Conservation (phyloP, 345 rosid species). For the Arabidopsis thaliana region DNA sequence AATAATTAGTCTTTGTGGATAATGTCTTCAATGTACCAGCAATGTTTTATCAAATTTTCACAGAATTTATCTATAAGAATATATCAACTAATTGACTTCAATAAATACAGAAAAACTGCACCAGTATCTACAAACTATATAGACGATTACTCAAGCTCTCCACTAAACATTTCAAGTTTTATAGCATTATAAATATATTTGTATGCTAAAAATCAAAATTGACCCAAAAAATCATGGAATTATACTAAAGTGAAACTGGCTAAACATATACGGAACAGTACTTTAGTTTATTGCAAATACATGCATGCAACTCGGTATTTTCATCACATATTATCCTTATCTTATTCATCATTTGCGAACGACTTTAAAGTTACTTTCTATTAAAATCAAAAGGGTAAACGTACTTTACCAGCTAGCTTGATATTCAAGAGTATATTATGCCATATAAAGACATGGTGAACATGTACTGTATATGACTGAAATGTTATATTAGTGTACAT, state of each 20-base stretch:
- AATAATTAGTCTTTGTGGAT: neutral
- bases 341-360: neutral
- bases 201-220: too few species aligned
- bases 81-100: too few species aligned
- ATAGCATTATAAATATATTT: too few species aligned
- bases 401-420: neutral
- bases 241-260: neutral
- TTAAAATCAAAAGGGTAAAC: slow-evolving; percentile 5
- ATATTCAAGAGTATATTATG: neutral
- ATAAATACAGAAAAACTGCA: too few species aligned
- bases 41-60: too few species aligned
- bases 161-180: too few species aligned
- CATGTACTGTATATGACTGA: neutral
- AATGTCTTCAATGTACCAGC: too few species aligned
- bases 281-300: slow-evolving; percentile 3
- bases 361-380: slow-evolving; percentile 14
- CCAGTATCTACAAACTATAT: too few species aligned
- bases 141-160: too few species aligned
- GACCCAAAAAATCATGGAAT: neutral
- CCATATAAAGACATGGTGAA: neutral
- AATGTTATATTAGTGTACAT: neutral
- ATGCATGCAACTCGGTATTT: slow-evolving; percentile 20
- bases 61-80: too few species aligned
- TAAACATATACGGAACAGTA: neutral
- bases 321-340: slow-evolving; percentile 3